Conservation (phyloP, 306 rosid genomes). For the Hippophae rhamnoides region DNA sequence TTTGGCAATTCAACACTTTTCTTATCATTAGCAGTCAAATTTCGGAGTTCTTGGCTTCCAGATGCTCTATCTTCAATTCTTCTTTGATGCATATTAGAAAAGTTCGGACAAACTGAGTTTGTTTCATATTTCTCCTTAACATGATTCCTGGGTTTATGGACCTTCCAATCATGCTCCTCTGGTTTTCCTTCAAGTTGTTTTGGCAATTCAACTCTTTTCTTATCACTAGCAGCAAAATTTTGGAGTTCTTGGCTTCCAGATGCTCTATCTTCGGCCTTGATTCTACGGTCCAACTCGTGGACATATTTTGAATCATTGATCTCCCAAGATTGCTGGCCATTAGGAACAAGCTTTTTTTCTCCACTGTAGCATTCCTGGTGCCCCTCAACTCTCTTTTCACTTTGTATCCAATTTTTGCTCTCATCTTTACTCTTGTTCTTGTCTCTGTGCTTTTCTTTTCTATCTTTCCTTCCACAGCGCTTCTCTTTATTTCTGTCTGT, state of each 20-base stretch:
- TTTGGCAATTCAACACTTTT: constrained; percentile 3
- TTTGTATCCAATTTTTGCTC: neutral
- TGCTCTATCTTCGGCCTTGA: constrained; percentile 9
- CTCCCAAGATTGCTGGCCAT: constrained; percentile 1
- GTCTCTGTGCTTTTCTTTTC: constrained; percentile 14
- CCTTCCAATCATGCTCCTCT: neutral
- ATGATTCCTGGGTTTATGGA: constrained; percentile 7
- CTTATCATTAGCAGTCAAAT: neutral
- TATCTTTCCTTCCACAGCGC: constrained; percentile 2
- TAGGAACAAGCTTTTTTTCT: constrained; percentile 5
- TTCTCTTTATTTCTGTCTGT: constrained; percentile 9
- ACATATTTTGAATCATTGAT: constrained; percentile 6
- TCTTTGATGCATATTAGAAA: neutral
- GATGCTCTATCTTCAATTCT: constrained; percentile 5
- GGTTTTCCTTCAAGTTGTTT: neutral
- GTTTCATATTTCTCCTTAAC: neutral
- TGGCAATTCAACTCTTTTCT: constrained; percentile 2
- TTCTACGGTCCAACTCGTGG: constrained; percentile 15
- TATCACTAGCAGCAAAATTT: neutral
- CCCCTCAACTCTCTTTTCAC: constrained; percentile 6
- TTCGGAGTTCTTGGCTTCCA: constrained; percentile 7
- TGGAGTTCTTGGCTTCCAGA: constrained; percentile 6
- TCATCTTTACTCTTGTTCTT: constrained; percentile 8
- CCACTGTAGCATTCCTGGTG: neutral
- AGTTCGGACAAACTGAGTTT: neutral